Evolutionary conservation across 768 basidiomycete genomes (phyloP), one percentile per base, ranked within the genome.

Genomic region (Tricholoma saponaceum): DNA sequence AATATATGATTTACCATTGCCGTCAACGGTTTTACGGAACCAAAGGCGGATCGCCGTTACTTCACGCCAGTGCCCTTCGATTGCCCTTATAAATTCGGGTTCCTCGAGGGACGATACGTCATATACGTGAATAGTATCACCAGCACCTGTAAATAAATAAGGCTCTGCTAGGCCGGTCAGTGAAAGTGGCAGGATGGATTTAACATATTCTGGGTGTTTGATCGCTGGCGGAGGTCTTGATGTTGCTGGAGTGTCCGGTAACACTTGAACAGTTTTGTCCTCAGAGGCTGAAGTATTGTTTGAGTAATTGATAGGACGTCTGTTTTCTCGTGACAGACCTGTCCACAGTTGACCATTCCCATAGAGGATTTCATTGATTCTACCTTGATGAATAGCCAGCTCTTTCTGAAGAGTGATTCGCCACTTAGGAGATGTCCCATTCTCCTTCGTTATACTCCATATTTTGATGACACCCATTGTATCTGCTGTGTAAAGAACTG

Each of bases 21-120:
- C 73, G 8, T 75, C 76, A 26, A 71, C 67, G 6, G 73, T 74
- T 54, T 69, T 75, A 26, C 85, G 79, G 62, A 81, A 72, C 93
- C 94, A 97, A 10, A 87, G 73, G 26, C 80, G 79, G 52, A 98
- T 72, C 4, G 81, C 84, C 4, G 83, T 89, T 14, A 98, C 86
- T 63, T 97, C 92, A 62, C 92, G 92, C 84, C 88, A 92, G 67
- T 98, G 96, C 5, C 84, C 95, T 62, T 97, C 91, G 10, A 91
- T 72, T 63, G 85, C 83, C 25, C 79, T 76, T n/a, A 94, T 69
- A 26, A 91, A 70, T 58, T 89, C 89, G 1, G 86, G 86, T 62
- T 86, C 85, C 23, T 85, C 79, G 22, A 79, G 74, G 1, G 79
- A 75, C 1, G 90, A 87, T 32, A 94, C 72, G 67, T 97, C 92